Conservation (phyloP, 2,329 filamentous ascomycete genomes). For the Colletotrichum sp. region DNA sequence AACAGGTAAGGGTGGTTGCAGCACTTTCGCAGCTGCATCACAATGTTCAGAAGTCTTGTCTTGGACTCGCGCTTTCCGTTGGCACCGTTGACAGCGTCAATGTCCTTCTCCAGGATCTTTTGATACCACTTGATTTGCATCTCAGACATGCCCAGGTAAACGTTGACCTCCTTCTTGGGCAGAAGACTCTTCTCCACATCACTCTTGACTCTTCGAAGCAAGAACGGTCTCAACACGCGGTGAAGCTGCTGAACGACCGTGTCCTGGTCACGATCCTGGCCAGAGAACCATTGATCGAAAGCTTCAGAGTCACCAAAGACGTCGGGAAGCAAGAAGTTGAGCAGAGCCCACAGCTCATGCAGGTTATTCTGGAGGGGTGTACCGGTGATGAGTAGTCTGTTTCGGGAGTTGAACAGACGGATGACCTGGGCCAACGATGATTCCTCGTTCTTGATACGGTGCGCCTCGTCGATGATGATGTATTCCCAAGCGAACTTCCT, state of each 20-base stretch:
- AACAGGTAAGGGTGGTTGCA: constrained; percentile 99
- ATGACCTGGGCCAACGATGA: constrained; percentile 97
- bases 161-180: constrained; percentile 95
- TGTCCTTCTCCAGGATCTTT: constrained; percentile 98
- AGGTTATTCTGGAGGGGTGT: constrained; percentile 98
- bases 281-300: constrained; percentile 98
- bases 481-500: constrained; percentile 99
- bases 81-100: constrained; percentile 96
- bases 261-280: constrained; percentile 88
- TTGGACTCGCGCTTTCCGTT: constrained; percentile 97
- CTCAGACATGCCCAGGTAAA: constrained; percentile 98
- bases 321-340: constrained; percentile 97
- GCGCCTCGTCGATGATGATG: constrained; percentile 97
- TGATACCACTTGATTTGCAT: constrained; percentile 99
- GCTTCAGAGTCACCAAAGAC: constrained; percentile 97
- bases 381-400: constrained; percentile 93
- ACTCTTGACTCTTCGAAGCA: constrained; percentile 93
- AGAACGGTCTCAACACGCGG: constrained; percentile 88
- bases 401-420: constrained; percentile 92
- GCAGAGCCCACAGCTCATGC: constrained; percentile 94
- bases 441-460: constrained; percentile 99
- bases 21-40: constrained; percentile 99
- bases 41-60: constrained; percentile 94
- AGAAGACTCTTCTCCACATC: constrained; percentile 98
- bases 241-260: constrained; percentile 96